These are phyloP conservation scores for Penicillium pancosmium DNA, from an alignment of 495 filamentous ascomycete genomes.

Conservation along the genomic window DNA sequence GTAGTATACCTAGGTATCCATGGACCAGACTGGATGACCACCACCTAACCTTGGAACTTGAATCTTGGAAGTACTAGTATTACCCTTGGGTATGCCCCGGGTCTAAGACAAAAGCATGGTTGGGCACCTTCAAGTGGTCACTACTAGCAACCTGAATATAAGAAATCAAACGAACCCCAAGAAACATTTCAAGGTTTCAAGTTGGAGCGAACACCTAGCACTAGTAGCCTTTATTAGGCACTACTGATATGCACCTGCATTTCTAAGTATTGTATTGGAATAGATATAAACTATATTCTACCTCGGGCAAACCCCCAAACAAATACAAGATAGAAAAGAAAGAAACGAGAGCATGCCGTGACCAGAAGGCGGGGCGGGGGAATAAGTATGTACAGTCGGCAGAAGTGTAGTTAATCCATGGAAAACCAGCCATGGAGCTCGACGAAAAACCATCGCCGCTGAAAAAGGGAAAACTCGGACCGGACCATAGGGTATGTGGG, in stretches of 20 bases:
- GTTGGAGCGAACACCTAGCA: too few relatives aligned
- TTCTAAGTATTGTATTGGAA: not conserved
- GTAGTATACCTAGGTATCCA: too few relatives aligned
- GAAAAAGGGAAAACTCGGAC: not conserved
- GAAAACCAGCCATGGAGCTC: constrained; percentile 2
- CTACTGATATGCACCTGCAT: not conserved
- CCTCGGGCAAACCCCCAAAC: not conserved
- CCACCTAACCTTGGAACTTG: too few relatives aligned
- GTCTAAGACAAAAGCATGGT: too few relatives aligned
- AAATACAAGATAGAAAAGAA: not conserved
- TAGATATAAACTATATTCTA: not conserved
- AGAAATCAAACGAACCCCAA: too few relatives aligned
- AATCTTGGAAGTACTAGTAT: too few relatives aligned
- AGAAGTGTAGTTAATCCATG: not conserved
- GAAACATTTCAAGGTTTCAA: too few relatives aligned
- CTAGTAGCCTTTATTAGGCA: too few relatives aligned
- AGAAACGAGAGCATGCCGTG: not conserved
- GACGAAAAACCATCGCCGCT: not conserved
- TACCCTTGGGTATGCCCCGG: too few relatives aligned
- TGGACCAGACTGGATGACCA: too few relatives aligned
- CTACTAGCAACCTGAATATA: too few relatives aligned
- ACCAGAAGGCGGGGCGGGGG: not conserved
- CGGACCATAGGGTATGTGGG: not conserved
- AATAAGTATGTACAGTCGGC: constrained; percentile 1
- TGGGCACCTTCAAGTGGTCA: too few relatives aligned